Conservation (phyloP, 331 rosid genomes). For the Quercus lobata region DNA sequence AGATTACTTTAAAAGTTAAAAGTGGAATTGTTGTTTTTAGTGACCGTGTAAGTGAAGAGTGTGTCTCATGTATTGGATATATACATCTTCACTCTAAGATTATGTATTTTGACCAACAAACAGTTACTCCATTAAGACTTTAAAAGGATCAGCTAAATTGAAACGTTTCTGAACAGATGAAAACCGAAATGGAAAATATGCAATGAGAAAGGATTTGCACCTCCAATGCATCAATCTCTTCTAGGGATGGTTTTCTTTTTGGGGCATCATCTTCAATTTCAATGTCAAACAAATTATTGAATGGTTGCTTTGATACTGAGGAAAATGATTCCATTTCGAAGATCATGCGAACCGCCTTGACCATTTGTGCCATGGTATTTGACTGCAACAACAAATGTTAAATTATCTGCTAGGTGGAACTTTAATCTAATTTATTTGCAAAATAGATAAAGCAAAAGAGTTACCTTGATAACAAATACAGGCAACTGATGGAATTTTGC, state of each 20-base stretch:
- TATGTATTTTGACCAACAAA: neutral
- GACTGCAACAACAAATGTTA: constrained; percentile 53
- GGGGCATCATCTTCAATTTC: constrained; percentile 90
- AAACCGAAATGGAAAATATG: constrained; percentile 11
- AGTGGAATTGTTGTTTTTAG: neutral
- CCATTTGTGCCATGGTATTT: constrained; percentile 94
- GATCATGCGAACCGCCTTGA: constrained; percentile 90
- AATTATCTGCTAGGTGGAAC: constrained; percentile 14
- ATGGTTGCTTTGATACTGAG: constrained; percentile 38
- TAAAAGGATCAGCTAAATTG: neutral
- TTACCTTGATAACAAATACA: constrained; percentile 85
- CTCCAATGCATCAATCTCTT: constrained; percentile 99
- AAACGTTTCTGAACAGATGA: neutral
- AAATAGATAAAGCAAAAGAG: constrained; percentile 5
- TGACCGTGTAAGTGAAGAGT: neutral
- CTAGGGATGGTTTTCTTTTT: constrained; percentile 78
- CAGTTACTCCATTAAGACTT: neutral
- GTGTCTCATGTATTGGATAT: no score
- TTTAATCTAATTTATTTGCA: neutral
- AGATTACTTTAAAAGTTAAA: neutral
- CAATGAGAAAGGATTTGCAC: constrained; percentile 37
- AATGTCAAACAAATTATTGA: constrained; percentile 47
- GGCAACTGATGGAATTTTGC: constrained; percentile 93
- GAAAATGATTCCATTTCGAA: constrained; percentile 62
- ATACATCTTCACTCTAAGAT: neutral